Base-by-base conservation (phyloP, 805 yeast species). In the Cyberlindnera amylophila region DNA sequence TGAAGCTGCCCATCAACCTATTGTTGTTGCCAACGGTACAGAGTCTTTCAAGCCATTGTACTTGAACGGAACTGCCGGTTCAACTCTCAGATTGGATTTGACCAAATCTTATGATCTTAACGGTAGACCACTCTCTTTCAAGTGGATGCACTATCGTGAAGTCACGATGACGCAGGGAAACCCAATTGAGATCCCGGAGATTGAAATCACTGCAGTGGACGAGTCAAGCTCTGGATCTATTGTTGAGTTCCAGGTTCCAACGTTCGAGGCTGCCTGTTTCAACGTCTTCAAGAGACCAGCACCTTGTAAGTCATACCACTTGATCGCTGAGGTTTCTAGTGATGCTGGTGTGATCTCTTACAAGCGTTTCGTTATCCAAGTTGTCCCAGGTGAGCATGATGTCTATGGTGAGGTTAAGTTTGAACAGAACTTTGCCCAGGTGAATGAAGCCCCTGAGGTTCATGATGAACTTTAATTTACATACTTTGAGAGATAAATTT, bases 131-230 rank as follows among this genome's bases (percentile, higher is more conserved):
- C 30, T 39, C 34, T n/a, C 31, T 6, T 39, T 34, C 36, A 46
- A 34, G 6, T 61, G 64, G 65, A 54, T 47, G 36, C 63, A 58
- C 38, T 61, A 61, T 35, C 41, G 53, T 18, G 55, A 50, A 19
- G 36, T 52, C 12, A 36, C 61, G 1, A 30, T 48, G 27, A 49
- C 59, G 1, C 59, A 55, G 24, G 55, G 58, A 1, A 55, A 52
- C 39, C 39, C 19, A 11, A 11, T 27, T 7, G 61, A 53, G 21
- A 51, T 54, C 19, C 59, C 53, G 13, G 46, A 39, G 15, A 49
- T 54, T n/a, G 32, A 27, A 26, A 48, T 55, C 21, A 32, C 4
- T 2, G 23, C 34, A 8, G 27, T 37, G n/a, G 6, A 47, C 52
- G 19, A 32, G 34, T n/a, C n/a, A 3, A 41, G 44, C 8, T 24